Conservation (phyloP, 75 land plant genomes). For the Pinus tabuliformis region DNA sequence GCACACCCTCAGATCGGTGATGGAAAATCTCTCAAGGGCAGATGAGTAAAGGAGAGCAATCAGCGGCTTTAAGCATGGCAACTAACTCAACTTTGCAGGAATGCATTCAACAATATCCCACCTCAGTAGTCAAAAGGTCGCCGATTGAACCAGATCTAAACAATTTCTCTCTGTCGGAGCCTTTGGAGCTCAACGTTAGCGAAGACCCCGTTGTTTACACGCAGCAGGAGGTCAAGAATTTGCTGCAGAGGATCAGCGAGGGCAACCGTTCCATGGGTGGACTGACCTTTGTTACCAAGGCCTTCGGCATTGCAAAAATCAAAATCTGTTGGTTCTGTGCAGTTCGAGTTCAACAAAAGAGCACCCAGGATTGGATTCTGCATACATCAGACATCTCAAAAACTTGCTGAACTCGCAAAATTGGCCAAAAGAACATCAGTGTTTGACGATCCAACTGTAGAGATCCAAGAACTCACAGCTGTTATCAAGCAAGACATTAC, state of each 20-base stretch:
- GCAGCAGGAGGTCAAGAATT: slow-evolving; percentile 61
- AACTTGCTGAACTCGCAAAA: too few relatives aligned
- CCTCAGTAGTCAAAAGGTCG: too few relatives aligned
- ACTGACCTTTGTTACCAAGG: slow-evolving; percentile 67
- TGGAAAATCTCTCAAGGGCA: slow-evolving; percentile 27
- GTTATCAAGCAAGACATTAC: too few relatives aligned
- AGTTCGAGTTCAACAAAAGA: too few relatives aligned
- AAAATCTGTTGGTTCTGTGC: too few relatives aligned
- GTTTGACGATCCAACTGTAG: too few relatives aligned
- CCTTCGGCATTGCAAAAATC: slow-evolving; percentile 81
- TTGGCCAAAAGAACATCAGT: too few relatives aligned
- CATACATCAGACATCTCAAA: too few relatives aligned
- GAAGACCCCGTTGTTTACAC: slow-evolving; percentile 95
- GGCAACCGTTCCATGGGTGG: slow-evolving; percentile 95
- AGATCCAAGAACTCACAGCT: too few relatives aligned
- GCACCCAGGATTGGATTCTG: too few relatives aligned
- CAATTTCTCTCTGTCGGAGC: slow-evolving; percentile 36
- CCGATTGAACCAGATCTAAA: too few relatives aligned
- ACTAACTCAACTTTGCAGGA: slow-evolving; percentile 65
- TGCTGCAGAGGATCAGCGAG: slow-evolving; percentile 77
- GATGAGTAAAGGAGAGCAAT: slow-evolving; percentile 85
- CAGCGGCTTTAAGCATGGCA: slow-evolving; percentile 74
- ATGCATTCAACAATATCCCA: too few relatives aligned
- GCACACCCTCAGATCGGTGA: slow-evolving; percentile 91
- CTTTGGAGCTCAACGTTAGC: slow-evolving; percentile 77